A percentile compares a stretch with the other conserved stretches of the same genome.
phyloP scores from a whole-genome alignment of 1,284 basidiomycete species.

The Puccinia horiana region DNA sequence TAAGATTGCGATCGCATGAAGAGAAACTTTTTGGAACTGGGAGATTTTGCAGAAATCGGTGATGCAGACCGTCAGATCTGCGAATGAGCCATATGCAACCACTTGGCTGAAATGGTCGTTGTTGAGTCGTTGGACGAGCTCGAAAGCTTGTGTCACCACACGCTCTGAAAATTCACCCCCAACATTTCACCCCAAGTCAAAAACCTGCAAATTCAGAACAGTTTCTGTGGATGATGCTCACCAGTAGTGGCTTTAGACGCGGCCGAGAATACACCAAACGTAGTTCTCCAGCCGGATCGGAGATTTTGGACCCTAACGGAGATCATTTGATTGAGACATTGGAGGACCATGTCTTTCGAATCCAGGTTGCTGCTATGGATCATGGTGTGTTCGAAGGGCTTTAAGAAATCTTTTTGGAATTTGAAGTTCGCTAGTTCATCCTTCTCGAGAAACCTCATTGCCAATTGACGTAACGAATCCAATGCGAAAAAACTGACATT shows the following conservation, averaged over 20 bases:
- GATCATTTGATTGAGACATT: conserved; percentile 99
- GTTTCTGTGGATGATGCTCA: conserved; percentile 58
- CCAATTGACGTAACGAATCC: conserved; percentile 94
- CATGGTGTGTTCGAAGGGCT: conserved; percentile 98
- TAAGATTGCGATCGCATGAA: conserved; percentile 95
- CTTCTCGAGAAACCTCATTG: conserved; percentile 98
- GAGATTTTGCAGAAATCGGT: conserved; percentile 99
- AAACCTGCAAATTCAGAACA: neutral
- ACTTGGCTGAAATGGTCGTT: conserved; percentile 87
- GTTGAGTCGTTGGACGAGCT: conserved; percentile 89
- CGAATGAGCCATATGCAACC: conserved; percentile 88
- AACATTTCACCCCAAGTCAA: neutral
- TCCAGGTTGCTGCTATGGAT: conserved; percentile 92
- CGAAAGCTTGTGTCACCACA: conserved; percentile 90
- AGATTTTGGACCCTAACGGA: conserved; percentile 92
- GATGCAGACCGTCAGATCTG: conserved; percentile 92
- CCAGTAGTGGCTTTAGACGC: conserved; percentile 90
- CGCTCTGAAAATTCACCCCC: conserved; percentile 66
- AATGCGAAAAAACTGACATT: conserved; percentile 96
- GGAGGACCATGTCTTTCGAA: conserved; percentile 94
- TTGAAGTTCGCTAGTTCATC: conserved; percentile 98
- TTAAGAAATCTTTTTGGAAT: conserved; percentile 98
- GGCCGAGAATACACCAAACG: conserved; percentile 97
- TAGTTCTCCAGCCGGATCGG: conserved; percentile 97
- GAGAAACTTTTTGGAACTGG: conserved; percentile 96